phyloP scores from a whole-genome alignment of 192 early-diverging fungal genomes.

The Backusella luteola region DNA sequence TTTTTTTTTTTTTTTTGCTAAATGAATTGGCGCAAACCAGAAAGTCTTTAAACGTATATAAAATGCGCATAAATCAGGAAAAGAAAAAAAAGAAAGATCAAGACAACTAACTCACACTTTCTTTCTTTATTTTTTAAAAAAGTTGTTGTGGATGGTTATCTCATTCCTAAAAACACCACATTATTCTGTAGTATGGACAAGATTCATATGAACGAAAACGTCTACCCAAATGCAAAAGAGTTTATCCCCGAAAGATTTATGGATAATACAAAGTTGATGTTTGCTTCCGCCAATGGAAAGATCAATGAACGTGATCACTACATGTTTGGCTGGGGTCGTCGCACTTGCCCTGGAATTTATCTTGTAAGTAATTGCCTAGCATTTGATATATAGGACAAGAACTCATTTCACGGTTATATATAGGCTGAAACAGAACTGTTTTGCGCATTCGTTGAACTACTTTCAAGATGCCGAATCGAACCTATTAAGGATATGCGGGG shows the following conservation, averaged over 20 bases:
- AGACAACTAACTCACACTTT: background rate
- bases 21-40: too few species aligned
- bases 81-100: too few species aligned
- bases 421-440: background rate
- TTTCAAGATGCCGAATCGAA: background rate
- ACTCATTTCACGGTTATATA: background rate
- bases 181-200: background rate
- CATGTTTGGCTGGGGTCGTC: slow-evolving; percentile 9
- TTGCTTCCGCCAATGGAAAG: slow-evolving; percentile 2
- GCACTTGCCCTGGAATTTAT: slow-evolving; percentile 14
- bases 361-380: background rate
- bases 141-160: slow-evolving; percentile 4
- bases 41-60: too few species aligned
- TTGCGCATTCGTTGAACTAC: background rate
- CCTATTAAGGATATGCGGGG: background rate
- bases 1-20: too few species aligned
- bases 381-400: background rate
- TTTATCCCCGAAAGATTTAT: slow-evolving; percentile 9
- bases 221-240: background rate
- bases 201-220: slow-evolving; percentile 9
- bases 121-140: background rate
- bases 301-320: slow-evolving; percentile 5
- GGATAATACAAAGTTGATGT: background rate
- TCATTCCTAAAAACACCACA: background rate
- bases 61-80: too few species aligned